These are phyloP conservation scores for Thalia dealbata DNA, from an alignment of 176 grass and related monocot genomes.

Conservation along the genomic window DNA sequence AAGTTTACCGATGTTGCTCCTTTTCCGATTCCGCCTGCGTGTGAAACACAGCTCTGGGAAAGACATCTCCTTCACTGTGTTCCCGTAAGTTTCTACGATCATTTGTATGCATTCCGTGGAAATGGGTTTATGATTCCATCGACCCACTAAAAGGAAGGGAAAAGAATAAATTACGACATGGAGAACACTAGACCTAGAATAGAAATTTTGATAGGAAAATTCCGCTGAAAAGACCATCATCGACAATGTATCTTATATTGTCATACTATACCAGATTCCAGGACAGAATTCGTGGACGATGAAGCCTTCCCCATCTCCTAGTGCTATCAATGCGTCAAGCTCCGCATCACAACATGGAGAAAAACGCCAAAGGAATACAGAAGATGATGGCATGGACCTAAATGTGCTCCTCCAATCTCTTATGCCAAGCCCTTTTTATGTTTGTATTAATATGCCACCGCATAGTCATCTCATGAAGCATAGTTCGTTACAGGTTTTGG, in stretches of 20 bases:
- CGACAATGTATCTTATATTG: neutral
- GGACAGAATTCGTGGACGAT: slow-evolving; percentile 82
- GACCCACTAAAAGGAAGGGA: neutral
- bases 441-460: neutral
- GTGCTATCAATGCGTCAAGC: slow-evolving; percentile 23
- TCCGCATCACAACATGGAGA: slow-evolving; percentile 46
- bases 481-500: slow-evolving; percentile 36
- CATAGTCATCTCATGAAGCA: slow-evolving; percentile 13
- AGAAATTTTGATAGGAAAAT: neutral
- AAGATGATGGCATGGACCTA: slow-evolving; percentile 34
- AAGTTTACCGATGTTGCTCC: slow-evolving; percentile 64
- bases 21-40: slow-evolving; percentile 43
- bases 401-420: neutral
- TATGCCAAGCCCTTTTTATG: neutral
- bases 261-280: slow-evolving; percentile 41
- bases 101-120: slow-evolving; percentile 2
- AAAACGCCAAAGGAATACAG: slow-evolving; percentile 54
- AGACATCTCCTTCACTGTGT: slow-evolving; percentile 78
- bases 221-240: neutral
- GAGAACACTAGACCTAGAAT: no score
- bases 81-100: slow-evolving; percentile 34
- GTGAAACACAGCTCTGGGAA: slow-evolving; percentile 79
- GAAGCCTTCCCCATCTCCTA: slow-evolving; percentile 45
- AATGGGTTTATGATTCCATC: neutral
- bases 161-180: no score